Evolutionary conservation across 176 grass and related monocot genomes (phyloP).

Genomic region (Secale cereale): DNA sequence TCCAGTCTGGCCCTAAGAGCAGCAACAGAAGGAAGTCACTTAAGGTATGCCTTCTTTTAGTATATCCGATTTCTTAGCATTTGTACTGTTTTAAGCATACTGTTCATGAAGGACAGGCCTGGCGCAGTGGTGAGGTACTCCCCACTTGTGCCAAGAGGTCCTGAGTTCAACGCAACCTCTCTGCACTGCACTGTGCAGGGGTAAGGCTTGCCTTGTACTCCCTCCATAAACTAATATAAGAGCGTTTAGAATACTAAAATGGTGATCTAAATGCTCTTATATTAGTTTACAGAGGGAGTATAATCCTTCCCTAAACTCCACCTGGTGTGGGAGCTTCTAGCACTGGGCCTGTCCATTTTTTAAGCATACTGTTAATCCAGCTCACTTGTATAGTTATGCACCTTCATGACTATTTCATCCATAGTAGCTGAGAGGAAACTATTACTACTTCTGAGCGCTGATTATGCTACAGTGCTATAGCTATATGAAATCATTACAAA

Average conservation of each 20-base stretch:
- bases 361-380: neutral
- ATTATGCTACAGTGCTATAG: neutral
- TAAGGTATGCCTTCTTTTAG: slow-evolving; percentile 40
- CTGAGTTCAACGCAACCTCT: too few relatives aligned
- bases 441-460: neutral
- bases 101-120: too few relatives aligned
- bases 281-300: too few relatives aligned
- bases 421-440: neutral
- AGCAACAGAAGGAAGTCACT: slow-evolving; percentile 81
- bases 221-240: too few relatives aligned
- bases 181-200: too few relatives aligned
- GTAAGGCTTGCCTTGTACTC: too few relatives aligned
- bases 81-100: neutral
- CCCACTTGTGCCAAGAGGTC: too few relatives aligned
- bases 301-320: too few relatives aligned
- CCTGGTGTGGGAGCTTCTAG: too few relatives aligned
- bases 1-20: slow-evolving; percentile 61
- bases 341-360: neutral
- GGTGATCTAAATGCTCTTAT: too few relatives aligned
- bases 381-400: neutral
- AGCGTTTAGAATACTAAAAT: too few relatives aligned
- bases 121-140: too few relatives aligned
- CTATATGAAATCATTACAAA: slow-evolving; percentile 9
- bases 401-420: neutral
- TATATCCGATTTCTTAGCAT: neutral